Evolutionary conservation across 139 green algal genomes (phyloP).

Genomic region (Edaphochlamys debaryana): DNA sequence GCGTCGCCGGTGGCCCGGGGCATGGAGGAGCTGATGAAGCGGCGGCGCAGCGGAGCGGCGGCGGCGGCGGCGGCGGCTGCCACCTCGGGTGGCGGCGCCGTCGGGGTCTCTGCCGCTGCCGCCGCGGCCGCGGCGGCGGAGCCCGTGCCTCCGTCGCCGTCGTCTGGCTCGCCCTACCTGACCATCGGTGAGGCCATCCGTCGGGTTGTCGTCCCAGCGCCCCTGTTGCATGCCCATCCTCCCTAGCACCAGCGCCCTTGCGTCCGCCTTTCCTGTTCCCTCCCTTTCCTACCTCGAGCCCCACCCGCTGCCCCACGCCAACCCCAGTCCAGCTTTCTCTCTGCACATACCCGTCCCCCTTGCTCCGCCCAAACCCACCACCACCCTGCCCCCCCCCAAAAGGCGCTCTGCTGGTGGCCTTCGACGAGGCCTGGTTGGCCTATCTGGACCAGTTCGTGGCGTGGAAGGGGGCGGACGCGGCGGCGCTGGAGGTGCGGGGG

Average conservation of each 20-base stretch:
- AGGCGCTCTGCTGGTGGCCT: constrained; percentile 52
- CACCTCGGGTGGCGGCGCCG: too few relatives aligned
- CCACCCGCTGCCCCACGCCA: too few relatives aligned
- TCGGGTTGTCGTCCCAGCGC: neutral
- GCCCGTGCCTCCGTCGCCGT: neutral
- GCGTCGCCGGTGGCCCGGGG: constrained; percentile 35
- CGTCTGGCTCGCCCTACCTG: neutral
- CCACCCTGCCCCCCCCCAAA: neutral
- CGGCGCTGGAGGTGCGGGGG: constrained; percentile 66
- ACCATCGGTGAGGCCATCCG: constrained; percentile 24
- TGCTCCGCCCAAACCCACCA: neutral
- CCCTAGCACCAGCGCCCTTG: too few relatives aligned
- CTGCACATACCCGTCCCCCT: too few relatives aligned
- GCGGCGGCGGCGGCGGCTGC: neutral
- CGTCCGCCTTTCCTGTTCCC: neutral
- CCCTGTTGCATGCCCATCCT: neutral
- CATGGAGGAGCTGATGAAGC: constrained; percentile 34
- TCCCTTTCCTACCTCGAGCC: too few relatives aligned
- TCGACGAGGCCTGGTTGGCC: constrained; percentile 86
- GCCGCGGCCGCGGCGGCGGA: neutral
- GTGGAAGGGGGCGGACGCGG: constrained; percentile 91
- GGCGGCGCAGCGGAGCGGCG: neutral
- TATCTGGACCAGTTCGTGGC: constrained; percentile 94
- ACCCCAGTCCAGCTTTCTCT: too few relatives aligned
- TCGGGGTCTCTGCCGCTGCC: neutral